Evolutionary conservation across 352 stramenopile genomes (phyloP).

Genomic region (Globisporangium echinulatum): DNA sequence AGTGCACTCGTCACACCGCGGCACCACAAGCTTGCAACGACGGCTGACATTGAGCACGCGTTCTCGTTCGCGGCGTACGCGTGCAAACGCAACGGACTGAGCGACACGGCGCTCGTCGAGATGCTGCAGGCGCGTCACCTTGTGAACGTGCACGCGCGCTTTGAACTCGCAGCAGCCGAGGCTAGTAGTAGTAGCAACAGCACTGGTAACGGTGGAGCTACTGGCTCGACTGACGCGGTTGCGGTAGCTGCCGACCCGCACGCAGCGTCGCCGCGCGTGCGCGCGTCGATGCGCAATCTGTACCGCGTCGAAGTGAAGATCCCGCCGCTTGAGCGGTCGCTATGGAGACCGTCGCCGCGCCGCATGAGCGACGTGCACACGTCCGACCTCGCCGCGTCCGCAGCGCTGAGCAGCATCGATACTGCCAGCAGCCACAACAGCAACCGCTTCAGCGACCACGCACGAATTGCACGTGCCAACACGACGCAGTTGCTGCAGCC

Average conservation of each 20-base stretch:
- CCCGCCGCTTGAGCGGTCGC: constrained; percentile 1
- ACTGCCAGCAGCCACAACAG: neutral
- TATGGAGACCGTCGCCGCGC: constrained; percentile 35
- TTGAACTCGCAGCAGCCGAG: constrained; percentile 44
- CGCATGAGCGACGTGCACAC: constrained; percentile 38
- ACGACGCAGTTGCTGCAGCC: constrained; percentile 37
- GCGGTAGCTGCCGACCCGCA: constrained; percentile 2
- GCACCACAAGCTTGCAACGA: constrained; percentile 32
- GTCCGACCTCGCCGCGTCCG: constrained; percentile 2
- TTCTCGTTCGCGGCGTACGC: constrained; percentile 81
- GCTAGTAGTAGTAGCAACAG: neutral
- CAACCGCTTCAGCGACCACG: constrained; percentile 8
- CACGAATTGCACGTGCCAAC: constrained; percentile 25
- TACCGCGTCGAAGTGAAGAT: constrained; percentile 7
- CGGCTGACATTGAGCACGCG: constrained; percentile 74
- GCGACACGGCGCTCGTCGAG: constrained; percentile 75
- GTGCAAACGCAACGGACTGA: constrained; percentile 77
- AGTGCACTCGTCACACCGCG: neutral
- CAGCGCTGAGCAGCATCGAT: neutral
- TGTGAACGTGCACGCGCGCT: constrained; percentile 65
- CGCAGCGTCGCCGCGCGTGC: constrained; percentile 20
- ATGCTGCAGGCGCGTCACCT: constrained; percentile 83
- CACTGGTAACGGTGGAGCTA: too few relatives aligned
- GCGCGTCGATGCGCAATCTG: constrained; percentile 17
- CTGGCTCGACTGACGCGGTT: neutral